phyloP scores from a whole-genome alignment of 139 green algal species.

The Chlorella sp. region DNA sequence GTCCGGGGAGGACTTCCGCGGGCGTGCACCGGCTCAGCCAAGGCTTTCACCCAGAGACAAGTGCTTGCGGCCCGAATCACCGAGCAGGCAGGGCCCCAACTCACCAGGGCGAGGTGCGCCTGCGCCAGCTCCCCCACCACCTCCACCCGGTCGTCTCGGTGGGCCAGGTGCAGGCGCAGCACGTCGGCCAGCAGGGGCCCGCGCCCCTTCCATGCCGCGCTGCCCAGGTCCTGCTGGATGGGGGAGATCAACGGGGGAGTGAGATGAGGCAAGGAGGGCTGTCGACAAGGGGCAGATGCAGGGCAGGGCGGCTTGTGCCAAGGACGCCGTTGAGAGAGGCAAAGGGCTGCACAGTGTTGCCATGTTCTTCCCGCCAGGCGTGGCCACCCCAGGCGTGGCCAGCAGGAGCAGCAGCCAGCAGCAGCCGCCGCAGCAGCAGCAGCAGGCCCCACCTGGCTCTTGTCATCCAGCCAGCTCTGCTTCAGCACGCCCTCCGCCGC shows the following conservation, averaged over 20 bases:
- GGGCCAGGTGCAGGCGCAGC: constrained; percentile 30
- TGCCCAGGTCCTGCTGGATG: constrained; percentile 5
- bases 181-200: constrained; percentile 21
- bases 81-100: not conserved
- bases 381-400: too few species aligned
- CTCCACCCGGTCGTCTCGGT: not conserved
- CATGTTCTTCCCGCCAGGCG: too few species aligned
- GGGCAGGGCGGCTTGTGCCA: not conserved
- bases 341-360: not conserved
- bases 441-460: not conserved
- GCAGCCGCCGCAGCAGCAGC: not conserved
- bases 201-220: constrained; percentile 36
- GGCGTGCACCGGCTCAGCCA: too few species aligned
- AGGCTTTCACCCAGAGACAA: too few species aligned
- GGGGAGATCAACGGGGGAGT: not conserved
- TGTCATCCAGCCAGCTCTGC: not conserved
- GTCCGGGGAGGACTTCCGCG: too few species aligned
- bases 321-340: too few species aligned
- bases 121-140: not conserved
- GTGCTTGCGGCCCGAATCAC: too few species aligned
- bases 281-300: not conserved
- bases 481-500: constrained; percentile 6
- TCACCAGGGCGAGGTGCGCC: not conserved
- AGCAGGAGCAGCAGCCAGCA: too few species aligned
- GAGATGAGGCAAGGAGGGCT: not conserved